Conservation (phyloP, 2,329 filamentous ascomycete genomes). For the Acarospora socialis region DNA sequence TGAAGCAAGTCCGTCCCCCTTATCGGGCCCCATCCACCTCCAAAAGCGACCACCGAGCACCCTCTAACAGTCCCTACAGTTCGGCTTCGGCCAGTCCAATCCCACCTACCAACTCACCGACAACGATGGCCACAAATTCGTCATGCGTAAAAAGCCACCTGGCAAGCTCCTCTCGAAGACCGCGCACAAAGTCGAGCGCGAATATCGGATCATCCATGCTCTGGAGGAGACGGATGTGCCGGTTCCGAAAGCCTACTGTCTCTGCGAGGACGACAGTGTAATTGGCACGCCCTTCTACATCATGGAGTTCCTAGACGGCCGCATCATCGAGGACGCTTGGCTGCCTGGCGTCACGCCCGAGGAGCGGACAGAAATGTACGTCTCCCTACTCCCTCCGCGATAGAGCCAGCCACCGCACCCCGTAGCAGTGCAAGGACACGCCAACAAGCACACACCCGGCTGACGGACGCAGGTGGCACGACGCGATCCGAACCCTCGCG, state of each 20-base stretch:
- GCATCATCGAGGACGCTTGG: constrained; percentile 80
- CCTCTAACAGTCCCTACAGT: constrained; percentile 38
- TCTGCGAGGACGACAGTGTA: constrained; percentile 69
- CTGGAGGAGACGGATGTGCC: constrained; percentile 68
- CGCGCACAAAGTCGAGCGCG: constrained; percentile 90
- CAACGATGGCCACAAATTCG: constrained; percentile 55
- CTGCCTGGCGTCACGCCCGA: constrained; percentile 57
- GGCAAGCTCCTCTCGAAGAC: constrained; percentile 84
- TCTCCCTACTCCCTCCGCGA: no score
- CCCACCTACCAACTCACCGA: constrained; percentile 87
- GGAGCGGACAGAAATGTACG: constrained; percentile 58
- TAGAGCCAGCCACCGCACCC: no score
- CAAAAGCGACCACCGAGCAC: not conserved
- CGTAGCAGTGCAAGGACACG: not conserved
- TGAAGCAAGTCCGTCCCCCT: constrained; percentile 60
- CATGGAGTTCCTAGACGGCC: constrained; percentile 88
- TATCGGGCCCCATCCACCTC: not conserved
- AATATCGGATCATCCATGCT: constrained; percentile 81
- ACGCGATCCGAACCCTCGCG: constrained; percentile 69
- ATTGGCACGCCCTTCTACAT: constrained; percentile 92
- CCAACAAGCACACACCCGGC: not conserved
- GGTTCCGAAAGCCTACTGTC: constrained; percentile 66
- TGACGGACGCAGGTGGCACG: constrained; percentile 50
- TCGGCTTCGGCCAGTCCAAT: constrained; percentile 94
- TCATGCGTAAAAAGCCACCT: constrained; percentile 96